A percentile compares a stretch with the other conserved stretches of the same genome.
Conservation (phyloP, 345 rosid genomes). For the Ailanthus altissimus region DNA sequence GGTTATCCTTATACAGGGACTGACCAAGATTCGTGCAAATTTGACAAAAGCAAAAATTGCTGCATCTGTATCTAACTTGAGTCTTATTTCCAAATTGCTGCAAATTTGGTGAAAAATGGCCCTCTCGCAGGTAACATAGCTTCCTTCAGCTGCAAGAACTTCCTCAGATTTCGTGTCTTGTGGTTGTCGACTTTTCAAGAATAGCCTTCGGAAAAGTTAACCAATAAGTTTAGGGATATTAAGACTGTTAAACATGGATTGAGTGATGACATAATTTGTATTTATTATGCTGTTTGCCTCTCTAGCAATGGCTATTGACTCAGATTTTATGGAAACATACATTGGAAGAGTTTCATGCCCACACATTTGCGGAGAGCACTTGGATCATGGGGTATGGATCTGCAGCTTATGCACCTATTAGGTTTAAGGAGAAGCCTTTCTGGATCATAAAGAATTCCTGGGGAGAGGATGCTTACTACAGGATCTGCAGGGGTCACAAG, state of each 20-base stretch:
- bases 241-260: not conserved
- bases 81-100: constrained; percentile 92
- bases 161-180: not conserved
- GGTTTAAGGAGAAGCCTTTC: constrained; percentile 29
- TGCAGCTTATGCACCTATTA: constrained; percentile 71
- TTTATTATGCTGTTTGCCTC: constrained; percentile 10
- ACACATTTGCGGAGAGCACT: constrained; percentile 68
- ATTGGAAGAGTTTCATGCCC: constrained; percentile 89
- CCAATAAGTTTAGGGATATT: too few relatives aligned
- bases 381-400: constrained; percentile 94
- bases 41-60: constrained; percentile 71
- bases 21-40: constrained; percentile 72
- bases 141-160: not conserved
- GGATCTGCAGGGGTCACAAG: constrained; percentile 83
- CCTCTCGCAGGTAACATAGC: constrained; percentile 80
- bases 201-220: too few relatives aligned
- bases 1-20: constrained; percentile 96
- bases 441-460: constrained; percentile 99
- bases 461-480: constrained; percentile 98
- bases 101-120: constrained; percentile 83
- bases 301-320: constrained; percentile 92
- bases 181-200: too few relatives aligned
- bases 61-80: constrained; percentile 83
- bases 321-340: constrained; percentile 90
- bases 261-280: not conserved